Evolutionary conservation across 1,284 basidiomycete genomes (phyloP).

Genomic region (Trichosporon coremiiforme): DNA sequence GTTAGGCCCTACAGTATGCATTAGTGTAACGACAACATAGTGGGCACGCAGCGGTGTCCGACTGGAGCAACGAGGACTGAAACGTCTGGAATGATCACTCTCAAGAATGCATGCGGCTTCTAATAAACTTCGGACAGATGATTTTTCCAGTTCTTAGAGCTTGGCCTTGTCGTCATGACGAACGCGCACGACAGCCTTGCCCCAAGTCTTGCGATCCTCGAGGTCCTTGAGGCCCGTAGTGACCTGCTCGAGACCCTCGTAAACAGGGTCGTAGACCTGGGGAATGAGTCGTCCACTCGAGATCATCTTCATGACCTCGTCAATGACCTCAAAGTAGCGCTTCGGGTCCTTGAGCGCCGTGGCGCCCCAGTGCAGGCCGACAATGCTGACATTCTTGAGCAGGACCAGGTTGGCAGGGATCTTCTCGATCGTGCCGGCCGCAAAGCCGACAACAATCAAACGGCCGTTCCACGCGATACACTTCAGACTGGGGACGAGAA

Average conservation of each 20-base stretch:
- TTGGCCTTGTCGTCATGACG: constrained; percentile 55
- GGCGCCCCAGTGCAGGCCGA: constrained; percentile 87
- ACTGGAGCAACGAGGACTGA: no score
- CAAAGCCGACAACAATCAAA: constrained; percentile 87
- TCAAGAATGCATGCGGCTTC: background rate
- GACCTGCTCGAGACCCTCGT: constrained; percentile 63
- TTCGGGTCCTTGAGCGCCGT: constrained; percentile 72
- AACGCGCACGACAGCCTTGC: constrained; percentile 78
- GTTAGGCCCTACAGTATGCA: constrained; percentile 15
- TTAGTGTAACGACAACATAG: constrained; percentile 1
- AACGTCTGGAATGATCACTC: background rate
- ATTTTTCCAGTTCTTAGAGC: constrained; percentile 13
- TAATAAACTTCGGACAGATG: background rate
- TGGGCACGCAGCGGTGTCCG: no score
- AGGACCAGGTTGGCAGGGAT: constrained; percentile 85
- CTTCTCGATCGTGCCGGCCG: constrained; percentile 83
- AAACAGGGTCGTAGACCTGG: constrained; percentile 71
- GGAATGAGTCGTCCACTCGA: constrained; percentile 68
- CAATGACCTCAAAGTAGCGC: constrained; percentile 71
- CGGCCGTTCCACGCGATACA: constrained; percentile 94
- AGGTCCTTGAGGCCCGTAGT: constrained; percentile 55
- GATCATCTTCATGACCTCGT: constrained; percentile 71
- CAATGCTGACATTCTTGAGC: constrained; percentile 78
- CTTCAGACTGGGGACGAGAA: constrained; percentile 62
- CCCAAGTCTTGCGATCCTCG: constrained; percentile 82